Percentiles rank a stretch among this genome's conserved stretches.
Conservation (phyloP, 78 protist genomes). For the Cavenderia fasciculata region DNA sequence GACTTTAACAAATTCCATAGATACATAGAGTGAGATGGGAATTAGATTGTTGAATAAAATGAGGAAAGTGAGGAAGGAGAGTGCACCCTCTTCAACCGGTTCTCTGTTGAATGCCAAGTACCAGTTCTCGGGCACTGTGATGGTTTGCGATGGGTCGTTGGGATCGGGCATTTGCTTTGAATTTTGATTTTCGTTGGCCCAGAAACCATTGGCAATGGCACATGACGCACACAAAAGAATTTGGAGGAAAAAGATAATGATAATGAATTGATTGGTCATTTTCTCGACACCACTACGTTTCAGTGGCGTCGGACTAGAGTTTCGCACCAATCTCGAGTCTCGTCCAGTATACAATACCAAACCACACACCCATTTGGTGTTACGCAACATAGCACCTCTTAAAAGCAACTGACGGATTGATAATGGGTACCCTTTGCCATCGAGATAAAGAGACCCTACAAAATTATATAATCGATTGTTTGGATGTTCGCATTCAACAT, state of each 20-base stretch:
- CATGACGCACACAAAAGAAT: slow-evolving; percentile 18
- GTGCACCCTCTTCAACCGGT: slow-evolving; percentile 8
- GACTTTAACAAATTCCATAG: slow-evolving; percentile 93
- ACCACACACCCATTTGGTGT: slow-evolving; percentile 87
- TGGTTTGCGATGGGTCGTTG: neutral
- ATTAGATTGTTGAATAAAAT: slow-evolving; percentile 90
- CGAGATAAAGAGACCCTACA: slow-evolving; percentile 34
- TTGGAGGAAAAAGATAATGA: slow-evolving; percentile 19
- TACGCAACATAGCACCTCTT: slow-evolving; percentile 82
- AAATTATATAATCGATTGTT: slow-evolving; percentile 53
- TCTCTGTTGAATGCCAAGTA: neutral
- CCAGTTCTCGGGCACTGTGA: no score
- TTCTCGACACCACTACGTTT: slow-evolving; percentile 21
- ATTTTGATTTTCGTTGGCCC: neutral
- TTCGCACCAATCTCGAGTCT: slow-evolving; percentile 88
- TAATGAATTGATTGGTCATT: slow-evolving; percentile 10
- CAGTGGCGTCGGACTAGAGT: slow-evolving; percentile 46
- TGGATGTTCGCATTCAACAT: slow-evolving; percentile 74
- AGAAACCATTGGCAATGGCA: slow-evolving; percentile 23
- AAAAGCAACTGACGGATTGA: slow-evolving; percentile 55
- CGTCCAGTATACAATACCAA: slow-evolving; percentile 85
- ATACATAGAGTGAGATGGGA: slow-evolving; percentile 92
- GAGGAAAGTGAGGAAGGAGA: slow-evolving; percentile 81
- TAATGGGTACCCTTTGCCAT: slow-evolving; percentile 32
- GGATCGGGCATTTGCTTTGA: neutral